Conservation (phyloP, 768 basidiomycete genomes). For the Tylopilus subfusipes region DNA sequence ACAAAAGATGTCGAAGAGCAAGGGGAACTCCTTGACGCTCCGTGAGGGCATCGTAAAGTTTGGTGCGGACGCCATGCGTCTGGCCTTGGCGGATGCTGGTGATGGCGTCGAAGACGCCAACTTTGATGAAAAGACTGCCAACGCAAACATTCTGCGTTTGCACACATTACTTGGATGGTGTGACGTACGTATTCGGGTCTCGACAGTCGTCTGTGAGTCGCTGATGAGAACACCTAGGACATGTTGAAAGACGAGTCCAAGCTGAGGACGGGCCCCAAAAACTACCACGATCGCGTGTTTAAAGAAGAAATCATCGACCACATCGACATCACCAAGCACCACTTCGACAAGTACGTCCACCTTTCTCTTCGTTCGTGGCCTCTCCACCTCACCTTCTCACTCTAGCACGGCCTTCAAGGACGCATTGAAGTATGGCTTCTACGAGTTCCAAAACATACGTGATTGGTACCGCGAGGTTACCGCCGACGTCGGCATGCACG, state of each 20-base stretch:
- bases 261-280: slow-evolving; percentile 69
- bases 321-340: slow-evolving; percentile 74
- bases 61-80: slow-evolving; percentile 90
- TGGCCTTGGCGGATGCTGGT: slow-evolving; percentile 93
- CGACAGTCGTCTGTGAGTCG: background rate
- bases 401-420: slow-evolving; percentile 91
- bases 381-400: background rate
- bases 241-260: slow-evolving; percentile 67
- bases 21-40: slow-evolving; percentile 92
- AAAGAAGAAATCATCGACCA: slow-evolving; percentile 87
- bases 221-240: slow-evolving; percentile 50
- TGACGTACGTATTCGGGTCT: slow-evolving; percentile 53
- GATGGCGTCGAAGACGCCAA: slow-evolving; percentile 98
- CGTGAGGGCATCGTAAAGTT: slow-evolving; percentile 89
- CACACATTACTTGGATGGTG: slow-evolving; percentile 92
- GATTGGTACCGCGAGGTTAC: slow-evolving; percentile 98
- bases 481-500: slow-evolving; percentile 86
- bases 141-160: slow-evolving; percentile 91
- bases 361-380: background rate
- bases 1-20: slow-evolving; percentile 98
- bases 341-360: slow-evolving; percentile 72
- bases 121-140: slow-evolving; percentile 98
- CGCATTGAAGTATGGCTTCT: slow-evolving; percentile 92
- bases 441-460: slow-evolving; percentile 86
- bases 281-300: slow-evolving; percentile 86